Percentiles rank a stretch among this genome's conserved stretches.
phyloP scores from a whole-genome alignment of 306 rosid species.

The Sesbania bispinosa region DNA sequence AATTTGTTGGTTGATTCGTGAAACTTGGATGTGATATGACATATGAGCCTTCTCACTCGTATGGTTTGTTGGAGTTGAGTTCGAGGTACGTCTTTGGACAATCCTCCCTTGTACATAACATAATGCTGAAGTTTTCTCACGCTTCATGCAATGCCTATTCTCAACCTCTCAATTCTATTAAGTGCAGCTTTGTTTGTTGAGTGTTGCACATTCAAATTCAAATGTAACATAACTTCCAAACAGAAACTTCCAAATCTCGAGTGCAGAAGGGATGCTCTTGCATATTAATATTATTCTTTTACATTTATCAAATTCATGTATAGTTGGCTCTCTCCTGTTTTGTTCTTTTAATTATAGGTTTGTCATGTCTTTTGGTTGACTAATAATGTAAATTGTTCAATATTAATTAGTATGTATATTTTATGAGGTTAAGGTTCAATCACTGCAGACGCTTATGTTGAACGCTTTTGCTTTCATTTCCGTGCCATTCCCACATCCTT shows the following conservation, averaged over 20 bases:
- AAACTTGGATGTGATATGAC: constrained; percentile 38
- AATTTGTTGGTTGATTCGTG: constrained; percentile 44
- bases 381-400: background rate
- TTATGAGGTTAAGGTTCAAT: background rate
- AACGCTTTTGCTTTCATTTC: background rate
- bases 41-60: constrained; percentile 30
- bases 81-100: constrained; percentile 34
- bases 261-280: background rate
- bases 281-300: background rate
- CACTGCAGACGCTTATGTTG: background rate
- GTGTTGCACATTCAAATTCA: constrained; percentile 2
- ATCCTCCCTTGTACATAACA: constrained; percentile 50
- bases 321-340: background rate
- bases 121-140: constrained; percentile 33
- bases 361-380: background rate
- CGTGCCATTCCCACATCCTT: background rate
- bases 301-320: background rate
- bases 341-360: background rate
- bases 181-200: background rate
- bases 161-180: constrained; percentile 5
- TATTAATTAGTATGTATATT: background rate
- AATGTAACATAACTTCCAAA: background rate
- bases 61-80: constrained; percentile 31
- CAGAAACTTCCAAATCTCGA: background rate
- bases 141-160: constrained; percentile 25